Evolutionary conservation across 2,329 filamentous ascomycete genomes (phyloP).

Genomic region (Clonostachys sp.): DNA sequence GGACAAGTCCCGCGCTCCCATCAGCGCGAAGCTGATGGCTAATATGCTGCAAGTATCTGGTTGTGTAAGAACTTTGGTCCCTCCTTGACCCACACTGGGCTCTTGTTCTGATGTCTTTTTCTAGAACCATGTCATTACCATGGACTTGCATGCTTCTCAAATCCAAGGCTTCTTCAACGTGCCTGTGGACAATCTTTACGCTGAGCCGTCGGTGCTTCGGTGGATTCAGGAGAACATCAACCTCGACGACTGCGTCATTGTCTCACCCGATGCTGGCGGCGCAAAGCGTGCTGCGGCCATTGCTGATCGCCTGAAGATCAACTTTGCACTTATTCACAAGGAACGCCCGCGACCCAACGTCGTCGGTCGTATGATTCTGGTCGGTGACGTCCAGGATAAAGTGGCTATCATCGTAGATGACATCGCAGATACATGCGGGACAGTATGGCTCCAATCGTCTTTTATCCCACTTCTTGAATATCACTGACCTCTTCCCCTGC

Average conservation of each 20-base stretch:
- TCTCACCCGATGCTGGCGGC: constrained; percentile 90
- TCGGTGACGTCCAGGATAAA: constrained; percentile 87
- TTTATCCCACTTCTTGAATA: neutral
- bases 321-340: constrained; percentile 95
- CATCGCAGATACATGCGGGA: constrained; percentile 96
- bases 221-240: constrained; percentile 88
- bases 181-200: constrained; percentile 75
- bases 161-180: constrained; percentile 95
- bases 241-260: constrained; percentile 82
- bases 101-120: neutral
- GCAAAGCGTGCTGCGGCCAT: constrained; percentile 93
- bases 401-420: constrained; percentile 95
- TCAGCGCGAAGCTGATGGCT: constrained; percentile 90
- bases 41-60: constrained; percentile 97
- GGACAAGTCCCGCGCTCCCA: constrained; percentile 88
- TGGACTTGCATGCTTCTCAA: constrained; percentile 92
- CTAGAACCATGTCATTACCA: constrained; percentile 69
- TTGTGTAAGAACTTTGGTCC: constrained; percentile 42
- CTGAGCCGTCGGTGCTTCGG: constrained; percentile 84
- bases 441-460: constrained; percentile 26
- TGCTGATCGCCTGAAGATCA: constrained; percentile 83
- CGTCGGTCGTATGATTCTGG: constrained; percentile 88
- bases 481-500: constrained; percentile 4
- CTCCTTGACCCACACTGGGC: neutral
- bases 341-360: constrained; percentile 83